A percentile compares a stretch with the other conserved stretches of the same genome.
Evolutionary conservation across 2,329 filamentous ascomycete genomes (phyloP).

Genomic region (Beauveria sp.): DNA sequence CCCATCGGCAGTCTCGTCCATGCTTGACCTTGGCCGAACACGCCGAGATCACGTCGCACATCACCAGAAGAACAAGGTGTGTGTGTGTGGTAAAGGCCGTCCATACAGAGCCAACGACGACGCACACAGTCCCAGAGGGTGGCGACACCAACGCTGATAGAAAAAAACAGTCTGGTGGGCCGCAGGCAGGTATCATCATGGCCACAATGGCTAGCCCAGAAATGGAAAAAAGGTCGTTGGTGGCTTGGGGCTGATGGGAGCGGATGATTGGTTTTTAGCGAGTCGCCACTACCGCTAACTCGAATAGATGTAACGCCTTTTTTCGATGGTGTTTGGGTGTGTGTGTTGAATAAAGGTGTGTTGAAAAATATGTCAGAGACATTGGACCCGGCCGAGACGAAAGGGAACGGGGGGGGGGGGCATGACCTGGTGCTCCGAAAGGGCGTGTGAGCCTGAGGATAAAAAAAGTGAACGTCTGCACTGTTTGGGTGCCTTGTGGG

Average conservation of each 20-base stretch:
- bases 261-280: not conserved
- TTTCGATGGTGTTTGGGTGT: not conserved
- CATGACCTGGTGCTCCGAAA: no score
- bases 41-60: not conserved
- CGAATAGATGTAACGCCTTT: no score
- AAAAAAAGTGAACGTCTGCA: no score
- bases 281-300: no score
- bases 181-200: not conserved
- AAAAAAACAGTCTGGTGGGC: not conserved
- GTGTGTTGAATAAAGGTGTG: not conserved
- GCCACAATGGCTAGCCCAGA: not conserved
- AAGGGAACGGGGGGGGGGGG: no score
- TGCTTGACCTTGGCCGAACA: not conserved
- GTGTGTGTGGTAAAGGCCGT: no score
- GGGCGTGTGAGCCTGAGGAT: no score
- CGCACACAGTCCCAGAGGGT: no score
- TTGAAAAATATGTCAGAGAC: no score
- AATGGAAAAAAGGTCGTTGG: not conserved
- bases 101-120: no score
- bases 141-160: not conserved
- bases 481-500: not conserved
- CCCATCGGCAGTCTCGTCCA: not conserved
- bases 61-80: not conserved
- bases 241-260: constrained; percentile 6
- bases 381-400: no score